Conservation (phyloP, 495 filamentous ascomycete genomes). For the Peziza echinospora region DNA sequence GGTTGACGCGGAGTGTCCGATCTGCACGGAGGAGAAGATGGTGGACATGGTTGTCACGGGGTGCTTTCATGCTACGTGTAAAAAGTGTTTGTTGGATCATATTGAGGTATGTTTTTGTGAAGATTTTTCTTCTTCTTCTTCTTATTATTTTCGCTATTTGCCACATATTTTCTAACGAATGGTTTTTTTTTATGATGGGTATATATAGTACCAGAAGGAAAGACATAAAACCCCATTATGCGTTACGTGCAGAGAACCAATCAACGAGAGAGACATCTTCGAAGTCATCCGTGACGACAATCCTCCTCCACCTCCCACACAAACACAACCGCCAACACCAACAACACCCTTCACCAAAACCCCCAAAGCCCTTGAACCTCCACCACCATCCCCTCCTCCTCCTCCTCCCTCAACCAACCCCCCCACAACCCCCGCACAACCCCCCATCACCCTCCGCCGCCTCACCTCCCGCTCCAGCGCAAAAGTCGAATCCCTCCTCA, state of each 20-base stretch:
- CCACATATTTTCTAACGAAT: too few species aligned
- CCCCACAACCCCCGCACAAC: constrained; percentile 19
- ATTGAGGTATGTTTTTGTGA: constrained; percentile 29
- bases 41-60: constrained; percentile 77
- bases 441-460: constrained; percentile 53
- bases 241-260: constrained; percentile 66
- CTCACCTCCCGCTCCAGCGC: constrained; percentile 60
- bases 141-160: too few species aligned
- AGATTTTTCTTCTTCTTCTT: too few species aligned
- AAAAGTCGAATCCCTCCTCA: constrained; percentile 63
- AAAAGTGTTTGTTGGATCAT: constrained; percentile 67
- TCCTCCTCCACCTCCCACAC: constrained; percentile 10
- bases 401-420: constrained; percentile 8
- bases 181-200: too few species aligned
- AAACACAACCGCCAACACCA: constrained; percentile 18
- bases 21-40: constrained; percentile 90
- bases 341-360: not conserved
- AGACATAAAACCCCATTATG: constrained; percentile 55
- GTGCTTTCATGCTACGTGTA: constrained; percentile 94
- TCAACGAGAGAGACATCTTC: constrained; percentile 71
- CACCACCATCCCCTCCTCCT: not conserved
- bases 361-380: not conserved
- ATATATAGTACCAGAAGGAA: constrained; percentile 44
- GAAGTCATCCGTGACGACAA: constrained; percentile 48
- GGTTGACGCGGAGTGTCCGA: constrained; percentile 70